These are phyloP conservation scores for Ascocoryne sarcoides DNA, from an alignment of 2,329 filamentous ascomycete genomes.

Conservation along the genomic window DNA sequence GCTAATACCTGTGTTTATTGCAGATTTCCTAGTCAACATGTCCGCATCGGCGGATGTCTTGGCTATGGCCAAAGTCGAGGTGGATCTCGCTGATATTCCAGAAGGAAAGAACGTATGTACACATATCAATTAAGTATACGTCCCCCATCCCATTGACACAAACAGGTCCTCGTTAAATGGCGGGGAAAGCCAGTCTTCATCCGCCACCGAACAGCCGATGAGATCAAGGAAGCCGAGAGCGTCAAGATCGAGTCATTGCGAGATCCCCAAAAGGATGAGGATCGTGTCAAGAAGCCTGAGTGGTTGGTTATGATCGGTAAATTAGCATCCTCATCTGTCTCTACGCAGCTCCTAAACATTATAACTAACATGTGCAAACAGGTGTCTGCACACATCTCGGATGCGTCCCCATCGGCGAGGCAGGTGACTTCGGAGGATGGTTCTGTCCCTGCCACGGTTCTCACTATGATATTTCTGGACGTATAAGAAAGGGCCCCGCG, in stretches of 20 bases:
- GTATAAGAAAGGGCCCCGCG: slow-evolving; percentile 93
- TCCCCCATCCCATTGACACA: slow-evolving; percentile 12
- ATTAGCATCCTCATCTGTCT: slow-evolving; percentile 5
- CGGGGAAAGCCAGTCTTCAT: slow-evolving; percentile 99
- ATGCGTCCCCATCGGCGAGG: slow-evolving; percentile 98
- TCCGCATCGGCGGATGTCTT: slow-evolving; percentile 96
- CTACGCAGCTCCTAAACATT: background rate
- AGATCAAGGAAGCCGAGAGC: slow-evolving; percentile 92
- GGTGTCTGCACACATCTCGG: slow-evolving; percentile 98
- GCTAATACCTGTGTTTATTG: slow-evolving; percentile 14
- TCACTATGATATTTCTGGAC: slow-evolving; percentile 99
- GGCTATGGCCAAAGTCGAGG: slow-evolving; percentile 99
- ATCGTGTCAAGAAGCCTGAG: slow-evolving; percentile 96
- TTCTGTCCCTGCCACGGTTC: slow-evolving; percentile 99
- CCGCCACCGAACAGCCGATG: slow-evolving; percentile 86
- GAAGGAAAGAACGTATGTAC: slow-evolving; percentile 95
- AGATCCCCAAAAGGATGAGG: slow-evolving; percentile 83
- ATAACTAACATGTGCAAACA: slow-evolving; percentile 30
- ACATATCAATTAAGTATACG: slow-evolving; percentile 3
- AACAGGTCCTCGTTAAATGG: slow-evolving; percentile 97
- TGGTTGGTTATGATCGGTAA: slow-evolving; percentile 98
- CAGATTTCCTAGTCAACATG: slow-evolving; percentile 99
- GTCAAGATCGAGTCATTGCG: slow-evolving; percentile 75
- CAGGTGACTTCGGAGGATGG: slow-evolving; percentile 96
- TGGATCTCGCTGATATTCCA: slow-evolving; percentile 84